A percentile compares a stretch with the other conserved stretches of the same genome.
Conservation (phyloP, 768 basidiomycete genomes). For the Mycena floridula region DNA sequence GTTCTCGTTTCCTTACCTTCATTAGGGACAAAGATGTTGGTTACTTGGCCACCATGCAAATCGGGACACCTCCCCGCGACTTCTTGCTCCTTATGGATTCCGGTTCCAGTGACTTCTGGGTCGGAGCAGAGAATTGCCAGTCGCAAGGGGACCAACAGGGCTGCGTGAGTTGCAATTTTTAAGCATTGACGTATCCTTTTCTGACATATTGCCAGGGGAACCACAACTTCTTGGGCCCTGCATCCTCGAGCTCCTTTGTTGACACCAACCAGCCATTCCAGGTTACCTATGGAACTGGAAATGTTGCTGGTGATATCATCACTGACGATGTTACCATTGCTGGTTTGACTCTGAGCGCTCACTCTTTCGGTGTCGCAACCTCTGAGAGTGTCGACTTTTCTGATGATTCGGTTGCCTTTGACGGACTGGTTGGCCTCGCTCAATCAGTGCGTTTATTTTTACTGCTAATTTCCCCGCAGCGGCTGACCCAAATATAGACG, state of each 20-base stretch:
- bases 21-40: slow-evolving; percentile 39
- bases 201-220: slow-evolving; percentile 32
- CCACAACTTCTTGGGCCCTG: slow-evolving; percentile 60
- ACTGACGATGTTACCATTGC: slow-evolving; percentile 60
- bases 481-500: too few relatives aligned
- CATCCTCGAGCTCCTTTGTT: slow-evolving; percentile 57
- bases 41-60: slow-evolving; percentile 51
- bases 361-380: slow-evolving; percentile 64
- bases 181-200: too few relatives aligned
- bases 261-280: slow-evolving; percentile 44
- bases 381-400: slow-evolving; percentile 61
- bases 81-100: slow-evolving; percentile 65
- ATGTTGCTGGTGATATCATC: slow-evolving; percentile 58
- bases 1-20: background rate
- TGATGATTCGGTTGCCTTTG: slow-evolving; percentile 41
- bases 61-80: slow-evolving; percentile 58
- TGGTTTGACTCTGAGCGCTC: slow-evolving; percentile 47
- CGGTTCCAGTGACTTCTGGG: slow-evolving; percentile 67
- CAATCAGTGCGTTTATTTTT: slow-evolving; percentile 46
- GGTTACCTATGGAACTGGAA: slow-evolving; percentile 66
- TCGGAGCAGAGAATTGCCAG: slow-evolving; percentile 48
- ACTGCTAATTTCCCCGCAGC: too few relatives aligned
- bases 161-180: too few relatives aligned
- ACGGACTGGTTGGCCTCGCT: slow-evolving; percentile 76
- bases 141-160: slow-evolving; percentile 22